Percentiles rank a stretch among this genome's conserved stretches.
Evolutionary conservation across 176 grass and related monocot species (phyloP).

Genomic region (Pharus latifolius): DNA sequence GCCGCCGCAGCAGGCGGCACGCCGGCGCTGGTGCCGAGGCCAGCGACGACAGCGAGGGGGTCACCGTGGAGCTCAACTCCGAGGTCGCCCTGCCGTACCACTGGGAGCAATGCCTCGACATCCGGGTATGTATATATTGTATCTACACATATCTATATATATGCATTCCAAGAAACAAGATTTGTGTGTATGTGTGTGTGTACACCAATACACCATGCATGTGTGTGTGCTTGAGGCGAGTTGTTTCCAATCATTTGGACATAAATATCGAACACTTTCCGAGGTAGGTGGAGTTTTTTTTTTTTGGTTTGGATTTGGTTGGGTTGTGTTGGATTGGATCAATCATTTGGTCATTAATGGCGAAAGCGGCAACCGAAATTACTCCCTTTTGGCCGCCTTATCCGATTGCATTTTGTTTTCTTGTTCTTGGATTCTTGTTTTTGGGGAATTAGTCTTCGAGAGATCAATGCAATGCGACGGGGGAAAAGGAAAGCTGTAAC

Average conservation of each 20-base stretch:
- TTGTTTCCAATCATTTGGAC: conserved; percentile 34
- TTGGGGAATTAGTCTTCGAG: too few species aligned
- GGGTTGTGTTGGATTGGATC: conserved; percentile 6
- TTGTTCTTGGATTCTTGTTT: conserved; percentile 31
- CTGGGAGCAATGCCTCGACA: conserved; percentile 98
- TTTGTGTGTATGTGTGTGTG: too few species aligned
- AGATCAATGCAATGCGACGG: too few species aligned
- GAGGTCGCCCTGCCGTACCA: conserved; percentile 80
- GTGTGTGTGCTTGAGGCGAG: too few species aligned
- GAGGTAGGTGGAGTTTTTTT: conserved; percentile 31
- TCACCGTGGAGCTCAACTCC: conserved; percentile 93
- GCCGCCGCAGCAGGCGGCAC: neutral
- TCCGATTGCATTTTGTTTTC: conserved; percentile 20
- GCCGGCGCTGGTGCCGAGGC: neutral
- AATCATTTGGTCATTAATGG: conserved; percentile 84
- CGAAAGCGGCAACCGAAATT: conserved; percentile 25
- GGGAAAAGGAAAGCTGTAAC: too few species aligned
- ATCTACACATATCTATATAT: neutral
- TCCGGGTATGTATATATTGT: conserved; percentile 85
- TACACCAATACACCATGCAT: too few species aligned
- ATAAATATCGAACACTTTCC: conserved; percentile 29
- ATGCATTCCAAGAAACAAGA: neutral
- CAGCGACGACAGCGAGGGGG: conserved; percentile 28
- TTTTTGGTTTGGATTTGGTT: neutral
- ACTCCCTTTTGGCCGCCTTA: conserved; percentile 1